Conservation (phyloP, 805 yeast species). For the Starmerella bombicola region DNA sequence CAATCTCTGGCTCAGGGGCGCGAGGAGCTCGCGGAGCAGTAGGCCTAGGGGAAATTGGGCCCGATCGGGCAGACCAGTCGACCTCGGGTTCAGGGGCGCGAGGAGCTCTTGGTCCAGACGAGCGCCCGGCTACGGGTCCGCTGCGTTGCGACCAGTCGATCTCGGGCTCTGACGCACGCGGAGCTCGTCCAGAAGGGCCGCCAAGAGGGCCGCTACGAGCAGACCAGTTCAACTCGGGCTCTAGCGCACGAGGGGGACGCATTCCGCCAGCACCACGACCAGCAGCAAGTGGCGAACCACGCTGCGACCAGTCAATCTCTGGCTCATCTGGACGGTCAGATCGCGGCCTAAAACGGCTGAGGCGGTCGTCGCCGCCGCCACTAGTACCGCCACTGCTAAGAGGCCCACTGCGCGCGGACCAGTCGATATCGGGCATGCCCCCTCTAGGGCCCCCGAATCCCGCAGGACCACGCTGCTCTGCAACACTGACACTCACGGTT, state of each 20-base stretch:
- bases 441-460: constrained; percentile 32
- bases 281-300: constrained; percentile 15
- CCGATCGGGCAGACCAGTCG: constrained; percentile 23
- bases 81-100: constrained; percentile 23
- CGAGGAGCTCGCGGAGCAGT: background rate
- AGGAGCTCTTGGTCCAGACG: constrained; percentile 25
- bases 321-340: constrained; percentile 2
- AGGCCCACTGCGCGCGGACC: constrained; percentile 26
- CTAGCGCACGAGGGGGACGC: constrained; percentile 17
- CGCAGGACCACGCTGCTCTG: constrained; percentile 48
- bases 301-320: constrained; percentile 20
- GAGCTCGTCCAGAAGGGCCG: background rate
- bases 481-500: constrained; percentile 57
- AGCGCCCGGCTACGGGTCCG: constrained; percentile 2
- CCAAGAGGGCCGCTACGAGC: constrained; percentile 15
- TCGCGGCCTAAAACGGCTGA: constrained; percentile 26
- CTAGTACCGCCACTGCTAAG: constrained; percentile 29
- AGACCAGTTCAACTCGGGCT: constrained; percentile 39
- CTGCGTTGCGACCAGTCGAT: constrained; percentile 9
- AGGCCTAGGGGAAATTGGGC: constrained; percentile 2
- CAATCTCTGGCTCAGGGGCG: constrained; percentile 15
- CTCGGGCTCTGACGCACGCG: constrained; percentile 5
- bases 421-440: constrained; percentile 20
- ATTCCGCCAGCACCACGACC: constrained; percentile 7
- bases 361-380: constrained; percentile 32